Conservation (phyloP, 257 asterid genomes). For the Cynanchum wilfordii region DNA sequence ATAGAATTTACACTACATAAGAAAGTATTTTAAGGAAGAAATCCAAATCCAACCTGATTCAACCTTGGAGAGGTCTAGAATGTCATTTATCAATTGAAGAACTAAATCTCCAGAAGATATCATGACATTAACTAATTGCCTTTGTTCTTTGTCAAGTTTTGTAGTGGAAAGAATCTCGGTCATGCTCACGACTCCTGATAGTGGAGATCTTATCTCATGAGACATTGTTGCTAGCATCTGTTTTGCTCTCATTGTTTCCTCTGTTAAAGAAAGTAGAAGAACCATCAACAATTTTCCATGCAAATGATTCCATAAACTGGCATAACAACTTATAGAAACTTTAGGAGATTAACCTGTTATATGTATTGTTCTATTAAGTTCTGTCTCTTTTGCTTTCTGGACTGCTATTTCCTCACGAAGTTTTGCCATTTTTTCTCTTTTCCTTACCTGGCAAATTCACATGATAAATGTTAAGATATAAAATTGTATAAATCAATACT, state of each 20-base stretch:
- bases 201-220: conserved; percentile 90
- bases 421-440: conserved; percentile 78
- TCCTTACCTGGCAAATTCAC: conserved; percentile 45
- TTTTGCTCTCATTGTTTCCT: conserved; percentile 93
- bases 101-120: conserved; percentile 53
- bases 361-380: conserved; percentile 83
- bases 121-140: conserved; percentile 48
- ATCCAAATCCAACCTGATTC: conserved; percentile 35
- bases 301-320: neutral
- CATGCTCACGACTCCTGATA: conserved; percentile 92
- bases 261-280: conserved; percentile 29
- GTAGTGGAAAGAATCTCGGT: conserved; percentile 82
- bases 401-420: conserved; percentile 92
- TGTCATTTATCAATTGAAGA: conserved; percentile 77
- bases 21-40: neutral
- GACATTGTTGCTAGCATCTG: conserved; percentile 98
- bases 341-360: conserved; percentile 54
- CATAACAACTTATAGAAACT: neutral
- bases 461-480: conserved; percentile 5
- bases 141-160: conserved; percentile 70
- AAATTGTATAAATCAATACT: neutral
- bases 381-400: conserved; percentile 90
- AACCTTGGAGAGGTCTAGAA: conserved; percentile 89
- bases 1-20: neutral
- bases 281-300: conserved; percentile 4